Conservation (phyloP, 495 filamentous ascomycete species). For the Penicillium herquei region DNA sequence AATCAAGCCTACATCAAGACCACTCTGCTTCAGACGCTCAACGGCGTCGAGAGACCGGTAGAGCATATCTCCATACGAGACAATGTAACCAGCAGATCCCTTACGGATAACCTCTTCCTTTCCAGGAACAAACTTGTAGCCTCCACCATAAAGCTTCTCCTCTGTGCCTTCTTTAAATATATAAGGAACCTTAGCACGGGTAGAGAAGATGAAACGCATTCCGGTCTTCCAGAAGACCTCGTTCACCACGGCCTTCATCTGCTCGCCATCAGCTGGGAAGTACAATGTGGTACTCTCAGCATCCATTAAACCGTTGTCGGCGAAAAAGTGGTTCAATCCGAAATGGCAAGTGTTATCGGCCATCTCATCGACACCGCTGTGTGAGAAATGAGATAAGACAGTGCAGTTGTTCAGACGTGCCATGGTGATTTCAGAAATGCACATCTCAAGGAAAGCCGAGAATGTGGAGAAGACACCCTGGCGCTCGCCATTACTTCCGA, state of each 20-base stretch:
- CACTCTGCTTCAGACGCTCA: slow-evolving; percentile 32
- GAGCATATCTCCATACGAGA: slow-evolving; percentile 42
- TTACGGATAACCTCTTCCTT: slow-evolving; percentile 40
- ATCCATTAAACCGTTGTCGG: slow-evolving; percentile 41
- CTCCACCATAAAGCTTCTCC: slow-evolving; percentile 33
- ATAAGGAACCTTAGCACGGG: slow-evolving; percentile 40
- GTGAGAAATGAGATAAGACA: slow-evolving; percentile 40
- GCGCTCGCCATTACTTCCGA: slow-evolving; percentile 37
- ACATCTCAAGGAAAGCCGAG: slow-evolving; percentile 43
- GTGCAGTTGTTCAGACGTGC: slow-evolving; percentile 40
- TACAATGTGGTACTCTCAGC: slow-evolving; percentile 30
- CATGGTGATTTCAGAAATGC: slow-evolving; percentile 43
- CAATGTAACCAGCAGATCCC: slow-evolving; percentile 36
- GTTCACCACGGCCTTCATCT: slow-evolving; percentile 42
- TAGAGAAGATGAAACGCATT: slow-evolving; percentile 42
- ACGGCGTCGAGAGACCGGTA: slow-evolving; percentile 42
- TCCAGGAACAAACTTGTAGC: slow-evolving; percentile 39
- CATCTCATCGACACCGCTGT: slow-evolving; percentile 44
- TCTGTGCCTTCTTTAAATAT: slow-evolving; percentile 39
- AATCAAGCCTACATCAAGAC: slow-evolving; percentile 35
- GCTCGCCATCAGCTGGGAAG: slow-evolving; percentile 43
- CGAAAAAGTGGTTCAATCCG: slow-evolving; percentile 43
- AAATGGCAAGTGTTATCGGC: slow-evolving; percentile 46
- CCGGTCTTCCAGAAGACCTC: slow-evolving; percentile 38
- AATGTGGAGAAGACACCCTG: slow-evolving; percentile 44